Evolutionary conservation across 2,329 filamentous ascomycete genomes (phyloP), one percentile per base, ranked within the genome.

Genomic region (Penicillium sp.): DNA sequence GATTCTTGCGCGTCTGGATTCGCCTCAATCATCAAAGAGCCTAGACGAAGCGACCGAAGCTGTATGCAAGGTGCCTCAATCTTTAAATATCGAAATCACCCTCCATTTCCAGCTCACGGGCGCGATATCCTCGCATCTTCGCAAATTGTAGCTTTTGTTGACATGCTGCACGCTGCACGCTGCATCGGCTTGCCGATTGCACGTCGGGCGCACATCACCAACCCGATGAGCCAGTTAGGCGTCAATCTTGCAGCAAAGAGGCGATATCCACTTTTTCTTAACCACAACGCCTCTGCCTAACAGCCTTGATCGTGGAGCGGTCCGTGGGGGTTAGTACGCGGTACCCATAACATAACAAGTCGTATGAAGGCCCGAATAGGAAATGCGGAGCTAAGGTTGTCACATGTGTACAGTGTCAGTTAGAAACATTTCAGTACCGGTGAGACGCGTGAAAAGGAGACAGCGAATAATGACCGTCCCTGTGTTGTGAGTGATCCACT

Each of bases 361-460:
- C 26, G 32, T 32, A 10, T 26, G 13, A 10, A 42, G 26, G 38
- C 38, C 37, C 12, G 21, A 47, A 32, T 6, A 38, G 43, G 48
- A 22, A 51, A 42, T 42, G 38, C 43, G 48, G 48, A 51, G 43
- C 24, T 12, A 2, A n/a, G 26, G 15, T 21, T 38, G 32, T 50
- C 32, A 50, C 15, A 32, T 6, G 6, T 5, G 28, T 46, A 45
- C 10, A 22, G 19, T 6, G 19, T 43, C 13, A 47, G 28, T 43
- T 26, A 12, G 29, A 53, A 53, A 43, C 17, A 45, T 22, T 49
- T 43, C 43, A 38, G 45, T 53, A 57, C 57, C 53, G 51, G 58
- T 57, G 55, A 57, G 52, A 44, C 31, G 24, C 7, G 10, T 7
- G 44, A 29, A 44, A 43, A 39, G 34, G 4, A 15, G 6, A n/a